Conservation (phyloP, 305 asterid genomes). For the Striga hermonthica region DNA sequence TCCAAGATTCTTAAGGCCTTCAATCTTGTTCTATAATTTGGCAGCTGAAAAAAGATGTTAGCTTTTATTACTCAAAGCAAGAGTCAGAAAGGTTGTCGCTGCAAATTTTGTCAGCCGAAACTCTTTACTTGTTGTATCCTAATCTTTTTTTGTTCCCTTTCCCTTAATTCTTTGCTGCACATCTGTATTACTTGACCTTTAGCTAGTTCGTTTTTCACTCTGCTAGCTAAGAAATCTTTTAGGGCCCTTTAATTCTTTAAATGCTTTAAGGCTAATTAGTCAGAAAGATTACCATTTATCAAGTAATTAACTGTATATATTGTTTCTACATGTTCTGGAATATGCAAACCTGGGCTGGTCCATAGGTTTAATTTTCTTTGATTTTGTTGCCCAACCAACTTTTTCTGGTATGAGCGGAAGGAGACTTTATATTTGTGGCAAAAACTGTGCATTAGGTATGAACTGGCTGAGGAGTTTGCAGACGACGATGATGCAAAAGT, state of each 20-base stretch:
- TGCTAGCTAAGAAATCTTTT: not conserved
- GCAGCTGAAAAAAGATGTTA: conserved; percentile 8
- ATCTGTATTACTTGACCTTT: not conserved
- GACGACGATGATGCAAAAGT: conserved; percentile 92
- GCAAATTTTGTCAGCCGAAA: not conserved
- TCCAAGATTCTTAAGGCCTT: not conserved
- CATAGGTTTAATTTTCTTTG: conserved; percentile 11
- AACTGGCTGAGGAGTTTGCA: conserved; percentile 79
- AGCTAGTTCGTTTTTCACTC: not conserved
- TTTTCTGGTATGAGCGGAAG: conserved; percentile 10
- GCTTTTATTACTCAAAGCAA: conserved; percentile 1
- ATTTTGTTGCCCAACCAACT: not conserved
- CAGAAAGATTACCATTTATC: not conserved
- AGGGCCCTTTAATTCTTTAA: not conserved
- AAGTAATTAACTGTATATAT: conserved; percentile 6
- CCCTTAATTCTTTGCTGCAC: not conserved
- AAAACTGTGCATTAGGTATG: conserved; percentile 56
- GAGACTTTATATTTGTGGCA: conserved; percentile 27
- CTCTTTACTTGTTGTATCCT: not conserved
- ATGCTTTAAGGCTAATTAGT: not conserved
- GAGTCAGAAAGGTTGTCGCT: not conserved
- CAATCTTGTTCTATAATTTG: conserved; percentile 10
- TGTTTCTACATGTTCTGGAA: conserved; percentile 19
- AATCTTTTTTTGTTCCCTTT: conserved; percentile 5
- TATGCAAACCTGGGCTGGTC: not conserved